Base-by-base conservation (phyloP, 2,329 filamentous ascomycete species). In the Arthrobotrys iridis region DNA sequence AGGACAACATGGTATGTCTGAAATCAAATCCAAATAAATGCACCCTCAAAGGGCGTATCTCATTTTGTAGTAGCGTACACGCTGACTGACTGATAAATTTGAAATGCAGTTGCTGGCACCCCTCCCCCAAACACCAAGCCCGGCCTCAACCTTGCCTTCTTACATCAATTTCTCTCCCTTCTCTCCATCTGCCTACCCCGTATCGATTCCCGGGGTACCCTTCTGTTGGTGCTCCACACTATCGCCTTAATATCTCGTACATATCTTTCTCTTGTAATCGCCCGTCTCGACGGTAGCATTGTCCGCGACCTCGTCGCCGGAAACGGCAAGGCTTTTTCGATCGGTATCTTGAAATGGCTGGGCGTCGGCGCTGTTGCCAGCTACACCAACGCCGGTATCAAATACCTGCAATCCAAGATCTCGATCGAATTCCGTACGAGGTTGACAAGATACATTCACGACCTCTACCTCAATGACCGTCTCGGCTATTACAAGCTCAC, bases 111-210 rank as follows among this genome's bases (percentile, higher is more conserved):
- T 46, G 84, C 85, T 35, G 87, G 88, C 45, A 92, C 96, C 4
- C 95, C 95, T 13, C 92, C 93, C 1, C 88, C 92, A 7, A 92
- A 96, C 81, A 94, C 93, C 2, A 98, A 97, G 82, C 93, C 95
- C 0, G 95, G 95, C 0, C 84, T 99, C 40, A 99, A 99, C 81
- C 86, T 99, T 71, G 95, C 95, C 8, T 99, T 99, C 80, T 83
- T 99, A 62, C 95, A 99, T 82, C 95, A 99, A 83, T 98, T 99
- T 79, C 86, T 98, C 59, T 97, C 94, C 80, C 84, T 99, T 64
- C 88, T 98, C 84, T 97, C 93, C 83, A 98, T 99, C 81, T 96
- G 98, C 93, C 91, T 99, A 77, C 95, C 95, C 4, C 86, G 94
- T 77, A 97, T 94, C 91, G 90, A 90, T 13, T 97, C 93, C 82